Evolutionary conservation across 2,329 filamentous ascomycete genomes (phyloP), one percentile per base, ranked within the genome.

Genomic region (Tolypocladium guangdongense): DNA sequence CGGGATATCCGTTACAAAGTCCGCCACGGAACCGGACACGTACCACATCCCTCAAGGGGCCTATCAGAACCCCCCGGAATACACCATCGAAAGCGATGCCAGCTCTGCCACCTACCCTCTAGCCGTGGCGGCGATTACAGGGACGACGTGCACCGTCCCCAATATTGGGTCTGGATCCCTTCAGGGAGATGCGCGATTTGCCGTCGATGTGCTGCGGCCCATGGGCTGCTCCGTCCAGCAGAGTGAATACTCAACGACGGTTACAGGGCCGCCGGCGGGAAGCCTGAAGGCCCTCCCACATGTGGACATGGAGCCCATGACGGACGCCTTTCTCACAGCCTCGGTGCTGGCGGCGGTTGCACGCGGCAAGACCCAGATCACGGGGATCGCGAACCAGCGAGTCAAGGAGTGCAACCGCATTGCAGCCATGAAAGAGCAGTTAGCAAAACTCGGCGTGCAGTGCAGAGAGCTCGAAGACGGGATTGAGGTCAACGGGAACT

Each of bases 301-400:
- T 55, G 84, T 99, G 32, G 91, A 99, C 64, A 99, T 99, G 93
- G 93, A 97, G 68, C 88, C 92, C 1, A 99, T 99, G 93, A 99
- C 93, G 0, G 93, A 99, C 70, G 93, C 93, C 49, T 99, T 99
- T 76, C 78, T 99, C 51, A 96, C 91, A 5, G 93, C 93, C 20
- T 95, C 90, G 2, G 90, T 96, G 5, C 78, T 99, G 48, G 93
- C 90, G 30, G 93, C 93, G 37, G 89, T 96, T 45, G 90, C 92
- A 11, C 83, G 80, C 16, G 89, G 88, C 2, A 84, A 83, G 50
- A 99, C 93, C 0, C 83, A 82, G 53, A 97, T 99, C 59, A 87
- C 85, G 18, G 93, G 93, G 50, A 99, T 99, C 61, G 93, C 93
- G 33, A 99, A 99, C 64, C 93, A 99, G 68, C 84, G 93, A 61